phyloP scores from a whole-genome alignment of 2,329 filamentous ascomycete genomes.

The Hypoxylon sp. region DNA sequence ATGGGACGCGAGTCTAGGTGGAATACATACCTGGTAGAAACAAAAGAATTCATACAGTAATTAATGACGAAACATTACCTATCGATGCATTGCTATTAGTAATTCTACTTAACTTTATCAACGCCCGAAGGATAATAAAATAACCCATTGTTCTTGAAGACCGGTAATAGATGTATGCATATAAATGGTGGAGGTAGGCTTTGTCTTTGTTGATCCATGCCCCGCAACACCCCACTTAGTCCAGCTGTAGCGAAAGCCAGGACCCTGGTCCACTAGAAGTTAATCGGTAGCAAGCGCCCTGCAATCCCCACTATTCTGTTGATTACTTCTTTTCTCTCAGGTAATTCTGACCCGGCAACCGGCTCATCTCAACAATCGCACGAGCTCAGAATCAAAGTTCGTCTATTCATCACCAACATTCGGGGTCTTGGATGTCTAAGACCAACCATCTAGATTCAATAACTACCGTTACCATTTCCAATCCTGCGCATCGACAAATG shows the following conservation, averaged over 20 bases:
- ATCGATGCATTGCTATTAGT: slow-evolving; percentile 1
- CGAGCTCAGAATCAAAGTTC: slow-evolving; percentile 27
- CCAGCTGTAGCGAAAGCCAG: neutral
- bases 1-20: neutral
- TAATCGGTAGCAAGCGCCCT: neutral
- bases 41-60: slow-evolving; percentile 14
- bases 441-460: slow-evolving; percentile 13
- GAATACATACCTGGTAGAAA: slow-evolving; percentile 7
- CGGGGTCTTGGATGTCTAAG: slow-evolving; percentile 28
- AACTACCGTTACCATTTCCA: slow-evolving; percentile 4
- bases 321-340: slow-evolving; percentile 16
- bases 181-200: neutral
- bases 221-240: slow-evolving; percentile 9
- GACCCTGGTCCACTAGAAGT: slow-evolving; percentile 10
- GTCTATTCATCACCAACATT: slow-evolving; percentile 7
- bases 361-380: slow-evolving; percentile 29
- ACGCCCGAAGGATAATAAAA: neutral
- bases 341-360: slow-evolving; percentile 38
- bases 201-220: slow-evolving; percentile 7
- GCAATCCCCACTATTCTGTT: slow-evolving; percentile 18
- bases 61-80: slow-evolving; percentile 22
- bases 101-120: neutral
- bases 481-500: slow-evolving; percentile 15
- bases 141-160: neutral
- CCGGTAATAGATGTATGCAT: neutral